Evolutionary conservation across 805 yeast genomes (phyloP), one percentile per base, ranked within the genome.

Genomic region (Yueomyces sinensis): DNA sequence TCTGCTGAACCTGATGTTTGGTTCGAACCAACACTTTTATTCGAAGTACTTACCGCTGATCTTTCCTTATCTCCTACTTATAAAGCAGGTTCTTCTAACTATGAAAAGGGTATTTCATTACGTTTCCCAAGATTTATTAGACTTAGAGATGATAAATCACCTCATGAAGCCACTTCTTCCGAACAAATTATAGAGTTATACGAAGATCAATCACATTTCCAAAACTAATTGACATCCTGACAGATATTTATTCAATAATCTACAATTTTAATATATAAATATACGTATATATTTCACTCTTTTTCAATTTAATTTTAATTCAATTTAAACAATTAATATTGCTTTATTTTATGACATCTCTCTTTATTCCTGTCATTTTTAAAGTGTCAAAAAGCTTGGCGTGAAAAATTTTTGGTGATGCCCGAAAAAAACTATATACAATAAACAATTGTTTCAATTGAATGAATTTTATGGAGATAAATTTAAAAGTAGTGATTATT

Each of bases 41-140:
- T 91, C 62, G 97, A 87, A 58, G 94, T 87, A 1, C 63, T 82
- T 38, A 82, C 94, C 1, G 97, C 97, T 0, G 96, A 87, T 58
- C 65, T 87, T 34, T 81, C 94, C 0, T 66, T 84, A 37, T 79
- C 93, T 34, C 97, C 97, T 0, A 65, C 83, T 4, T 87, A 87
- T 56, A 83, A 83, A 49, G 93, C 95, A 0, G 95, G 91, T 4
- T 70, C 69, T 20, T 65, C 66, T 19, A 72, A 72, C 33, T 69
- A 75, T 38, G 93, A 84, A 1, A 76, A 76, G 51, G 97, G 97
- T 20, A 73, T 87, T 3, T 82, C 94, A 3, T 61, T 87, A 37
- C 63, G 97, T 45, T 87, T 87, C 49, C 97, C 97, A 2, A 63
- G 97, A 43, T 86, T 87, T 43, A 50, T 87, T 2, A 64, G 93